phyloP scores from a whole-genome alignment of 2,329 filamentous ascomycete genomes.

The Aspergillus sp. region DNA sequence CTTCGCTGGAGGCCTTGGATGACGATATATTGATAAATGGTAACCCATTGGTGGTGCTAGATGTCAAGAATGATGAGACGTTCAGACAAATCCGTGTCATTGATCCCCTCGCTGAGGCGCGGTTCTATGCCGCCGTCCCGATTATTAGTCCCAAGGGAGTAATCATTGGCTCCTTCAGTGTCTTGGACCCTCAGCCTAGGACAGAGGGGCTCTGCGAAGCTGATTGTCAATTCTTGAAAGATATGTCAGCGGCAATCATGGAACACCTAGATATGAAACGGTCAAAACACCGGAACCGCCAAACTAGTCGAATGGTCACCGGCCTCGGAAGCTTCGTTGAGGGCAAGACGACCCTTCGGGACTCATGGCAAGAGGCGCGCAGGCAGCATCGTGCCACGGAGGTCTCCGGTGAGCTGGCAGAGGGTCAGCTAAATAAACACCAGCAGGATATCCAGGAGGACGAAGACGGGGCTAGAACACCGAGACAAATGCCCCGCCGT shows the following conservation, averaged over 20 bases:
- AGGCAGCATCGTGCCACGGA: constrained; percentile 8
- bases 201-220: constrained; percentile 16
- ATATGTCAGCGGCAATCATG: constrained; percentile 50
- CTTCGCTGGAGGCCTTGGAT: background rate
- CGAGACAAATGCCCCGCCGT: background rate
- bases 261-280: constrained; percentile 50
- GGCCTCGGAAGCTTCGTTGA: constrained; percentile 47
- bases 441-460: constrained; percentile 10
- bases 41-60: constrained; percentile 19
- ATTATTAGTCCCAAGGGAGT: constrained; percentile 48
- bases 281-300: constrained; percentile 43
- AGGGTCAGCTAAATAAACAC: constrained; percentile 13
- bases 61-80: constrained; percentile 25
- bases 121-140: constrained; percentile 50
- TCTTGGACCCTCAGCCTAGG: constrained; percentile 45
- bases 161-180: constrained; percentile 51
- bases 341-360: constrained; percentile 28
- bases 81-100: constrained; percentile 23
- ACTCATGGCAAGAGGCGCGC: constrained; percentile 15
- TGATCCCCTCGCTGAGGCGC: constrained; percentile 17
- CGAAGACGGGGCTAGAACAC: no score
- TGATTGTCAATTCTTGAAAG: constrained; percentile 43
- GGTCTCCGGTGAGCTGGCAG: constrained; percentile 3
- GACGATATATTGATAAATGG: background rate
- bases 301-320: constrained; percentile 50